phyloP scores from a whole-genome alignment of 1,139 yeast species.

The Debaryomycetaceae sp. region DNA sequence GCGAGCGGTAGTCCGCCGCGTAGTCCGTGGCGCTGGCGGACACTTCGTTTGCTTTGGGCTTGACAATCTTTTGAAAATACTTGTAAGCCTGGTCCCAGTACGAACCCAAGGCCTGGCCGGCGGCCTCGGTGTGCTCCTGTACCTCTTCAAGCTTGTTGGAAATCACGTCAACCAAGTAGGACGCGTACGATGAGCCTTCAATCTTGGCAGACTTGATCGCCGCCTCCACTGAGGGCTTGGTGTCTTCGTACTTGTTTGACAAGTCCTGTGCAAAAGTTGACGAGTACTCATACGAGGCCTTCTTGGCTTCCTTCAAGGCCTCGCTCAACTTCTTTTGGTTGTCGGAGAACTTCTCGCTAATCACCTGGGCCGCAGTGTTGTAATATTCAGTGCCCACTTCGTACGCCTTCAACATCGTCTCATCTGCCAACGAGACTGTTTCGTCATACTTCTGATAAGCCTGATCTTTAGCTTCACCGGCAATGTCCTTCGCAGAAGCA shows the following conservation, averaged over 20 bases:
- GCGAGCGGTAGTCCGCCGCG: conserved; percentile 6
- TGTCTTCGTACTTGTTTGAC: conserved; percentile 11
- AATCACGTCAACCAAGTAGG: conserved; percentile 10
- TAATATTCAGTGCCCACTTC: conserved; percentile 37
- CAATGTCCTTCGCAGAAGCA: conserved; percentile 6
- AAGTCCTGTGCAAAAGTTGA: conserved; percentile 11
- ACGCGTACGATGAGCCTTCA: conserved; percentile 14
- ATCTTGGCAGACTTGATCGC: conserved; percentile 15
- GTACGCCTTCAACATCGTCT: conserved; percentile 17
- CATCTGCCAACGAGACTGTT: conserved; percentile 17
- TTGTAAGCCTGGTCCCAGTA: conserved; percentile 16
- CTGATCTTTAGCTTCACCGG: conserved; percentile 6
- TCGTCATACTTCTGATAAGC: conserved; percentile 5
- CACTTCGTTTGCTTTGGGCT: conserved; percentile 9
- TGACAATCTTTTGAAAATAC: conserved; percentile 9
- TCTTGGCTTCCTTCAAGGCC: conserved; percentile 18
- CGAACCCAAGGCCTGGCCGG: conserved; percentile 13
- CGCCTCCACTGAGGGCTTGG: conserved; percentile 10
- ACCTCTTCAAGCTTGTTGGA: conserved; percentile 10
- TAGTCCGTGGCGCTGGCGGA: conserved; percentile 3
- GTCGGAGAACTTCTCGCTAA: conserved; percentile 21
- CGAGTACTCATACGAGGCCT: conserved; percentile 20
- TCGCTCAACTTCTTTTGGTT: conserved; percentile 17
- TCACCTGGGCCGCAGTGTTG: conserved; percentile 29
- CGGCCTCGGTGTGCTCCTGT: conserved; percentile 16